phyloP scores from a whole-genome alignment of 2,329 filamentous ascomycete species.

The Sporothrix mexicana region DNA sequence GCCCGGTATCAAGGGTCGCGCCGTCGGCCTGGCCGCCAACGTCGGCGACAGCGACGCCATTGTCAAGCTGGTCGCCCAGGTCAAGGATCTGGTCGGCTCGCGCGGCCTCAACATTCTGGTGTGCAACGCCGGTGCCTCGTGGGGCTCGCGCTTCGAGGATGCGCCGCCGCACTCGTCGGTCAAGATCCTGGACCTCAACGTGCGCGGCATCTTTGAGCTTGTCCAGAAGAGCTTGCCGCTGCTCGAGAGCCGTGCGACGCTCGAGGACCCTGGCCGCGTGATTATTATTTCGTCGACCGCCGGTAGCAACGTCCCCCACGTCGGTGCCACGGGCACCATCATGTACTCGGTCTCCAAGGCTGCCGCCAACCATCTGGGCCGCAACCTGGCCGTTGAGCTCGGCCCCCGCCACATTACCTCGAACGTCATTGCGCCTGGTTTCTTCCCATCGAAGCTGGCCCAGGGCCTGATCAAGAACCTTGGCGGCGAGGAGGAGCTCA shows the following conservation, averaged over 20 bases:
- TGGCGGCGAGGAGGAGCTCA: slow-evolving; percentile 61
- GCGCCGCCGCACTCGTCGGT: slow-evolving; percentile 65
- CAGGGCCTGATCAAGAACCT: slow-evolving; percentile 65
- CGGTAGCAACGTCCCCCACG: slow-evolving; percentile 64
- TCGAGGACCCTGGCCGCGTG: slow-evolving; percentile 64
- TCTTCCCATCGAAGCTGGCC: slow-evolving; percentile 72
- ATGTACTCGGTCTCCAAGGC: slow-evolving; percentile 73
- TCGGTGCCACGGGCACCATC: slow-evolving; percentile 66
- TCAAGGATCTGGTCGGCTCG: slow-evolving; percentile 61
- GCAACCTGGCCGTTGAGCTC: slow-evolving; percentile 71
- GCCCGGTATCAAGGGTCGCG: slow-evolving; percentile 61
- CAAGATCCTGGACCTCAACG: slow-evolving; percentile 73
- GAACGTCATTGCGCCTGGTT: slow-evolving; percentile 69
- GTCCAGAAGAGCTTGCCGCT: slow-evolving; percentile 58
- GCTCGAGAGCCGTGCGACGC: slow-evolving; percentile 41
- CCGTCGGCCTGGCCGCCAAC: slow-evolving; percentile 70
- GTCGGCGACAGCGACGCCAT: slow-evolving; percentile 66
- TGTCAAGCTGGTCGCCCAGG: slow-evolving; percentile 62
- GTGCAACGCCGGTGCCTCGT: slow-evolving; percentile 72
- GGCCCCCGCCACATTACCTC: slow-evolving; percentile 68
- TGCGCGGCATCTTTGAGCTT: slow-evolving; percentile 72
- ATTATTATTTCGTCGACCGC: slow-evolving; percentile 71
- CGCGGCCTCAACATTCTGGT: slow-evolving; percentile 69
- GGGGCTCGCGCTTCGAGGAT: slow-evolving; percentile 70
- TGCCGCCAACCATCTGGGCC: slow-evolving; percentile 62